Base-by-base conservation (phyloP, 2,329 filamentous ascomycete species). In the Neofusicoccum laricinum region DNA sequence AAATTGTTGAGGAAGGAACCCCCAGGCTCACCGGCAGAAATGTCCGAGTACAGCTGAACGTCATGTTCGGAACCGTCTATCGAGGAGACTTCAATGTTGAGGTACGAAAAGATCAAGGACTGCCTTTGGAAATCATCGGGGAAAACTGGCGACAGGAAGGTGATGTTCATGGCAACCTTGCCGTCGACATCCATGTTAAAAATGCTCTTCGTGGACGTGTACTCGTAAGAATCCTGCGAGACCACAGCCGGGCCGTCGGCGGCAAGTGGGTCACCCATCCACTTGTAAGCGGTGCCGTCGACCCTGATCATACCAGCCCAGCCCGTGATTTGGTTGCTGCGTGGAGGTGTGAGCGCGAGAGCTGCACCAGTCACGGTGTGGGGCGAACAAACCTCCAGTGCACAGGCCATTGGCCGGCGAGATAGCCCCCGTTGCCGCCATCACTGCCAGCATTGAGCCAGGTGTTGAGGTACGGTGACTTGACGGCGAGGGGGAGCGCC, bases 251-350 rank as follows among this genome's bases (percentile, higher is more conserved):
- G 70, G 4, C 81, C 81, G 30, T 17, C 8, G 10, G 43, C 25
- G 0, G 79, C 72, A 3, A 59, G 55, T 6, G 82, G 84, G 15
- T 77, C 78, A 5, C 89, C 89, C 85, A 91, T 86, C 88, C 88
- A 92, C 65, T 85, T 87, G 76, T 88, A 88, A 32, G 82, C 71
- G 48, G 76, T 75, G 45, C 85, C 86, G 73, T 92, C 90, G 2
- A 93, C 89, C 43, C 83, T 84, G 66, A 93, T 84, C 68, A 91
- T 77, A 15, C 90, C 90, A 65, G 86, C 81, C 89, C 89, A 92
- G 36, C 84, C 89, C 38, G 82, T 84, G 25, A 84, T 74, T 66
- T 86, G 78, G 49, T 82, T 85, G 66, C 86, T 77, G 63, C n/a
- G 21, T 48, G 7, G 34, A 19, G 21, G 55, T 4, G 53, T 57